A percentile compares a stretch with the other conserved stretches of the same genome.
phyloP scores from a whole-genome alignment of 83 land plant species.

The Larix sibirica region DNA sequence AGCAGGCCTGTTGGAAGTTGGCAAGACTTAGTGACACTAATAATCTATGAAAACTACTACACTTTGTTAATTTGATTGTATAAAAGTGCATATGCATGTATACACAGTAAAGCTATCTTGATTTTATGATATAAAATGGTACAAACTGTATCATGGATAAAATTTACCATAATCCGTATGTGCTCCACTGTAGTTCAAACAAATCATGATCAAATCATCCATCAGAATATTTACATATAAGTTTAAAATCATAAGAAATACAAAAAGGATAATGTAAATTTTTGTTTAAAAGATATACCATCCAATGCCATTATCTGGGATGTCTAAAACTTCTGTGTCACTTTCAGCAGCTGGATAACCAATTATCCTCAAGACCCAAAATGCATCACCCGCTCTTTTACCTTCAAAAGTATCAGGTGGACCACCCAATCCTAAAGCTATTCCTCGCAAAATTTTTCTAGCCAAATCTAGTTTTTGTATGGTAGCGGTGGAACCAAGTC shows the following conservation, averaged over 20 bases:
- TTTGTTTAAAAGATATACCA: slow-evolving; percentile 55
- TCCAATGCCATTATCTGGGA: slow-evolving; percentile 58
- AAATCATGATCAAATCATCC: not conserved
- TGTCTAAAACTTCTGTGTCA: slow-evolving; percentile 16
- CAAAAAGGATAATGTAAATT: not conserved
- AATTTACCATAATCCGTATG: slow-evolving; percentile 87
- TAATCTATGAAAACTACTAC: not conserved
- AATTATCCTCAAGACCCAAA: slow-evolving; percentile 92
- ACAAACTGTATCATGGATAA: not conserved
- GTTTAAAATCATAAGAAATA: not conserved
- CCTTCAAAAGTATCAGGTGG: slow-evolving; percentile 80
- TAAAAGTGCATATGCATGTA: not conserved
- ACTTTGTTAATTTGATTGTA: not conserved
- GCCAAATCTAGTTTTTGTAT: slow-evolving; percentile 26
- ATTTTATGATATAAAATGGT: not conserved
- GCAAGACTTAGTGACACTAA: not conserved
- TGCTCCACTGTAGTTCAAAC: slow-evolving; percentile 60
- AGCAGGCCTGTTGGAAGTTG: slow-evolving; percentile 57
- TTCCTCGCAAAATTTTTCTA: slow-evolving; percentile 56
- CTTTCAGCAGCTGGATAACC: slow-evolving; percentile 74
- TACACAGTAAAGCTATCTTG: not conserved
- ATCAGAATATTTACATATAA: not conserved
- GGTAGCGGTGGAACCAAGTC: not conserved
- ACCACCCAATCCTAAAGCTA: slow-evolving; percentile 87
- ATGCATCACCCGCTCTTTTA: slow-evolving; percentile 74